Conservation (phyloP, 192 early-diverging fungal genomes). For the Linnemannia elongata region DNA sequence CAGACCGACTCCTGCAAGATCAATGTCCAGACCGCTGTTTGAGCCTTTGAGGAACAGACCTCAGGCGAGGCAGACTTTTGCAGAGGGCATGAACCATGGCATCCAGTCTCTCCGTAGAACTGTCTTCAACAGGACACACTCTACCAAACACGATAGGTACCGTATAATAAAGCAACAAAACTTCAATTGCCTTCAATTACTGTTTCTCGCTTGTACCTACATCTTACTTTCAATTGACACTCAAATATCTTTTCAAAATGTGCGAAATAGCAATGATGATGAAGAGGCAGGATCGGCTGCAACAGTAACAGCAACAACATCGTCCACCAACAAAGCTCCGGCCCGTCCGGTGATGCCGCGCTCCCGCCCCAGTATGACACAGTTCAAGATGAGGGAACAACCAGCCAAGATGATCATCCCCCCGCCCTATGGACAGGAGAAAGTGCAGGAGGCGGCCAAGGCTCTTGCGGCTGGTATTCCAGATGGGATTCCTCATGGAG, state of each 20-base stretch:
- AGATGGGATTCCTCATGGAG: constrained; percentile 31
- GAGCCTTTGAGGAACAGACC: constrained; percentile 12
- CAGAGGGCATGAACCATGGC: constrained; percentile 32
- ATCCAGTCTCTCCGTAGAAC: constrained; percentile 32
- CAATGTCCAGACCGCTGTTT: background rate
- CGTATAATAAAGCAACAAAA: background rate
- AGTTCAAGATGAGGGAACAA: constrained; percentile 30
- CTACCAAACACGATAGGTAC: constrained; percentile 13
- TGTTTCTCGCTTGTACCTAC: background rate
- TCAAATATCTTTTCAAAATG: background rate
- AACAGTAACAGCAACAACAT: background rate
- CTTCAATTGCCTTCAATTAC: background rate
- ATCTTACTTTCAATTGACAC: background rate
- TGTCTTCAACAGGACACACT: constrained; percentile 27
- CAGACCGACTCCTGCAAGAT: background rate
- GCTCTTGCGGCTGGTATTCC: constrained; percentile 47
- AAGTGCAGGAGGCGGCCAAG: constrained; percentile 35
- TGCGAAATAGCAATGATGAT: background rate
- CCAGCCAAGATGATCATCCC: constrained; percentile 50
- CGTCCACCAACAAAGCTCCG: background rate
- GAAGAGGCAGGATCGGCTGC: background rate
- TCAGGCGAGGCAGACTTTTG: constrained; percentile 35
- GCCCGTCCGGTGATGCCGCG: constrained; percentile 30
- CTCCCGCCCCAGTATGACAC: constrained; percentile 34
- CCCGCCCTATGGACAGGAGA: constrained; percentile 38